Evolutionary conservation across 257 asterid genomes (phyloP), one percentile per base, ranked within the genome.

Genomic region (Jacaranda mimosifolia): DNA sequence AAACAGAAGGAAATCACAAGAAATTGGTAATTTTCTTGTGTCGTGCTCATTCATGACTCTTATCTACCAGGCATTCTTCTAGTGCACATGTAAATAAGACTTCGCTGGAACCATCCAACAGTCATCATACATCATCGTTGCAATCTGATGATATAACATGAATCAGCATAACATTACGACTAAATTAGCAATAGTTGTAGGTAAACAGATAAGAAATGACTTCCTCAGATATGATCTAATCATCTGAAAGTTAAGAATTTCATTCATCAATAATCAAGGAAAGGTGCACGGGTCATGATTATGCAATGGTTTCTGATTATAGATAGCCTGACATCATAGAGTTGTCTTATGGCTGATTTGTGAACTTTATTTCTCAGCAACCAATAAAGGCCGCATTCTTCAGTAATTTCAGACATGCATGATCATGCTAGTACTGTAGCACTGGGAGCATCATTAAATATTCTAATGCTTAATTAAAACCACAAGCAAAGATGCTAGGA

Each of bases 61-160:
- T 83, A 39, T 32, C 73, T 80, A 84, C 63, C 83, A 79, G 65
- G 79, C 80, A 82, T 80, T 85, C 88, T 84, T 85, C 85, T 84
- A 88, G 82, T 77, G 82, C 77, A 68, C 68, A 77, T 56, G 83
- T 57, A 78, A 72, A 80, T 49, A 83, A 84, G 73, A 81, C 89
- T 85, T 72, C 75, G 63, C 85, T 51, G 56, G 86, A 64, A 84
- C 75, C 90, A 82, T 83, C 95, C 85, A 81, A 83, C 84, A 83
- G 82, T 86, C 89, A 87, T 92, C 94, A 90, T 86, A 85, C 92
- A 84, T 86, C 94, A 78, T 89, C 90, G 74, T 77, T 84, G 94
- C 92, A 84, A 87, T 85, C 94, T 89, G 97, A 82, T 69, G 85
- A 89, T 26, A 89, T 80, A 89, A 79, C 82, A 86, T 56, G 66